Conservation (phyloP, 257 asterid genomes). For the Salvia rosmarinus region DNA sequence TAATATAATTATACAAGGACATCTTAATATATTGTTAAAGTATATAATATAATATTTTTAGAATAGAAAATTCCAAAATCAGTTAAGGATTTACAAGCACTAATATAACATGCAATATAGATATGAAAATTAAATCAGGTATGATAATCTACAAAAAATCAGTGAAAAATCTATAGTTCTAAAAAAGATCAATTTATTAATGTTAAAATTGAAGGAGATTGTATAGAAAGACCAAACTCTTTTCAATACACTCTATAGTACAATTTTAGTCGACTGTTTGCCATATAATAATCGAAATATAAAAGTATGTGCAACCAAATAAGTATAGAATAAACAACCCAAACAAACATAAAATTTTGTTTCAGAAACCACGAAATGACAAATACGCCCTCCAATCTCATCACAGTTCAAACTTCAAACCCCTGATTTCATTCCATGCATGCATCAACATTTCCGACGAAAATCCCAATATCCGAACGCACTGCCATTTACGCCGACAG, state of each 20-base stretch:
- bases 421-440: background rate
- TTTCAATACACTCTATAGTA: conserved; percentile 1
- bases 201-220: background rate
- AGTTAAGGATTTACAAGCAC: too few species aligned
- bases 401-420: background rate
- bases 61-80: too few species aligned
- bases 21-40: too few species aligned
- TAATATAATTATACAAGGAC: too few species aligned
- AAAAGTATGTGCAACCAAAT: conserved; percentile 13
- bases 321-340: background rate
- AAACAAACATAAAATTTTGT: background rate
- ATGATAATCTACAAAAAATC: too few species aligned
- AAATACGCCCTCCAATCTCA: background rate
- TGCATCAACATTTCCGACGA: background rate
- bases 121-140: too few species aligned
- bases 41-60: too few species aligned
- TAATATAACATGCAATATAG: too few species aligned
- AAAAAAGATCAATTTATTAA: background rate
- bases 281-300: background rate
- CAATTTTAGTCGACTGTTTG: background rate
- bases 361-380: background rate
- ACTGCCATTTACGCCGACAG: conserved; percentile 18
- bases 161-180: too few species aligned
- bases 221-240: background rate
- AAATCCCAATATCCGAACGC: background rate